A percentile compares a stretch with the other conserved stretches of the same genome.
Evolutionary conservation across 2,329 filamentous ascomycete species (phyloP).

Genomic region (Sphaerulina populicola): DNA sequence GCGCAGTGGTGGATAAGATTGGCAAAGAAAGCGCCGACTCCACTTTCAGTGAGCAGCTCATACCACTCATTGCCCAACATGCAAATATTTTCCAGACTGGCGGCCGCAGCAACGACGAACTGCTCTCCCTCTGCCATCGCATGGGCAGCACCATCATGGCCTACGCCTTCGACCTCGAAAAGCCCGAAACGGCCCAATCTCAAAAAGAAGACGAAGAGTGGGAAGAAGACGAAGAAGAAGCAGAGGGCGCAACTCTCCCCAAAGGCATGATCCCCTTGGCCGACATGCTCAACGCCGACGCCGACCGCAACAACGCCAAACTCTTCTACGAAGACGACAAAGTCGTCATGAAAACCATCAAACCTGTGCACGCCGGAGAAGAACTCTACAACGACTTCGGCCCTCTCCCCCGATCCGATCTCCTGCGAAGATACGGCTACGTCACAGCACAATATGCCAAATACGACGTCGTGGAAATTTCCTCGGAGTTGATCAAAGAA

Average conservation of each 20-base stretch:
- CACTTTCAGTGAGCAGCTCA: slow-evolving; percentile 53
- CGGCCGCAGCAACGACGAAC: slow-evolving; percentile 38
- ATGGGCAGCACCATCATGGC: slow-evolving; percentile 90
- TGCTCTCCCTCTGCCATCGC: slow-evolving; percentile 57
- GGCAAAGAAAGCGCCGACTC: slow-evolving; percentile 63
- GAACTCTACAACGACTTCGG: slow-evolving; percentile 89
- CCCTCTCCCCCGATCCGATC: slow-evolving; percentile 69
- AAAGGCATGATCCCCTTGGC: slow-evolving; percentile 90
- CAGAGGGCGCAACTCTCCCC: slow-evolving; percentile 34
- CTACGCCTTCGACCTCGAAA: slow-evolving; percentile 77
- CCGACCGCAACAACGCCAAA: slow-evolving; percentile 66
- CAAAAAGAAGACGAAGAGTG: slow-evolving; percentile 48
- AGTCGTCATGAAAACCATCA: slow-evolving; percentile 64
- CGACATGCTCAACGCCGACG: slow-evolving; percentile 82
- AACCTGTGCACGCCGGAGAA: slow-evolving; percentile 59
- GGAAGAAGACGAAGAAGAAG: slow-evolving; percentile 34
- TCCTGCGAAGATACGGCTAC: slow-evolving; percentile 79
- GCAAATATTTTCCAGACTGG: slow-evolving; percentile 35
- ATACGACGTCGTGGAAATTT: slow-evolving; percentile 76
- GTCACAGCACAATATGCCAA: slow-evolving; percentile 67
- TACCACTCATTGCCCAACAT: slow-evolving; percentile 45
- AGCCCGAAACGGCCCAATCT: slow-evolving; percentile 41
- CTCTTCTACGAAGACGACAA: slow-evolving; percentile 52
- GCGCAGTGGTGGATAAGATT: slow-evolving; percentile 66
- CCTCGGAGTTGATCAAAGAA: slow-evolving; percentile 51